Evolutionary conservation across 139 green algal species (phyloP).

Genomic region (Tetratostichococcus sp.): DNA sequence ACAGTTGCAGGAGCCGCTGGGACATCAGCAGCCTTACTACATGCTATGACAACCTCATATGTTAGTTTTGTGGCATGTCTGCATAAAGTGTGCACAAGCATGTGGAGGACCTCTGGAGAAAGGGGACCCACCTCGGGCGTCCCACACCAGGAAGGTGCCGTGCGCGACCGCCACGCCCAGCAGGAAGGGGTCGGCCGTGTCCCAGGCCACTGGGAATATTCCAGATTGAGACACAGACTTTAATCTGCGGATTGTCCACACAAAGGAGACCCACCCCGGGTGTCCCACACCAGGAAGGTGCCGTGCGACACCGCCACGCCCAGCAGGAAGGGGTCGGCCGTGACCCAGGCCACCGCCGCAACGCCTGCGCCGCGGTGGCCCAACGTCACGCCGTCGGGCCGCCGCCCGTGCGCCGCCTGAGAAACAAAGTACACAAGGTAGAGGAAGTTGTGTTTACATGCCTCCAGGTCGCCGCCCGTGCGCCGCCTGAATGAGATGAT

Average conservation of each 20-base stretch:
- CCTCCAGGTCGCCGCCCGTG: too few relatives aligned
- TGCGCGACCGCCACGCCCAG: conserved; percentile 64
- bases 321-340: conserved; percentile 40
- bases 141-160: conserved; percentile 69
- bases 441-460: too few relatives aligned
- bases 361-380: conserved; percentile 4
- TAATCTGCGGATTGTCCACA: too few relatives aligned
- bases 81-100: too few relatives aligned
- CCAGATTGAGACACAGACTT: too few relatives aligned
- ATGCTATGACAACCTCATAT: too few relatives aligned
- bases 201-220: conserved; percentile 48
- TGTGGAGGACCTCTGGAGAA: too few relatives aligned
- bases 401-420: background rate
- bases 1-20: too few relatives aligned
- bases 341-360: conserved; percentile 56
- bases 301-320: conserved; percentile 59
- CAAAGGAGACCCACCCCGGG: conserved; percentile 18
- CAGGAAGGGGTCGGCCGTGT: conserved; percentile 33
- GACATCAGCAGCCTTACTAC: too few relatives aligned
- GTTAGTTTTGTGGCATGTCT: too few relatives aligned
- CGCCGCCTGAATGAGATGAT: too few relatives aligned
- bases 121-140: conserved; percentile 54
- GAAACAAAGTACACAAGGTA: too few relatives aligned
- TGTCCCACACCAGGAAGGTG: conserved; percentile 76
- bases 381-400: conserved; percentile 11